Conservation (phyloP, 2,329 filamentous ascomycete genomes). For the Pseudocercospora vitis region DNA sequence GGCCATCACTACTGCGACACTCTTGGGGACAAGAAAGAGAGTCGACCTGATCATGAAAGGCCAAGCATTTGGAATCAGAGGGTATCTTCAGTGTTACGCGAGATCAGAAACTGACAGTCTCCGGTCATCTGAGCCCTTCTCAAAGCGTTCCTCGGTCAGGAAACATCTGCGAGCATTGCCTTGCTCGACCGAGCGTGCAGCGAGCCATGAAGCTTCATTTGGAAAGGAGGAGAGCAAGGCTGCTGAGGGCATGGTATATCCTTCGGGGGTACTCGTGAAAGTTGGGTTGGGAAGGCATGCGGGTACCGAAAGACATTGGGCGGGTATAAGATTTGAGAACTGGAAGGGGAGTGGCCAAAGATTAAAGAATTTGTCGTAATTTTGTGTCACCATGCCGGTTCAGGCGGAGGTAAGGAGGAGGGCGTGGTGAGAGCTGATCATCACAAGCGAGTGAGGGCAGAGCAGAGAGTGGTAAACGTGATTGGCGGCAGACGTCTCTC, state of each 20-base stretch:
- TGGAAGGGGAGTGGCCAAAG: neutral
- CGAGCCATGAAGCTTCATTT: no score
- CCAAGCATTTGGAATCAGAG: no score
- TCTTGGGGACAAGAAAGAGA: no score
- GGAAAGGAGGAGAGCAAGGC: no score
- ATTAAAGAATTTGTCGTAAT: neutral
- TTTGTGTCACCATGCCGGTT: neutral
- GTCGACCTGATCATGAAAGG: no score
- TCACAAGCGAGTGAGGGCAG: neutral
- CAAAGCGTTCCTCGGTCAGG: no score
- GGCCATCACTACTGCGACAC: no score
- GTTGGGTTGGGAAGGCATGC: neutral
- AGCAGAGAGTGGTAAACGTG: neutral
- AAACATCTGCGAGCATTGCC: no score
- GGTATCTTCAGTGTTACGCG: no score
- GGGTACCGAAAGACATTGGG: neutral
- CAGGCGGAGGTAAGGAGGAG: neutral
- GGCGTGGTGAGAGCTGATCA: neutral
- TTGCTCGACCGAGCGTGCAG: no score
- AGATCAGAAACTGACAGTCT: no score
- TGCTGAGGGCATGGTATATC: neutral
- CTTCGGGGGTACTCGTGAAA: neutral
- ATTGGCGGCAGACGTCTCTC: constrained; percentile 18
- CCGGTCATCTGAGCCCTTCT: no score
- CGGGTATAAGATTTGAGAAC: neutral